These are phyloP conservation scores for Neospermospora avenae DNA, from an alignment of 2,329 filamentous ascomycete species.

Conservation along the genomic window DNA sequence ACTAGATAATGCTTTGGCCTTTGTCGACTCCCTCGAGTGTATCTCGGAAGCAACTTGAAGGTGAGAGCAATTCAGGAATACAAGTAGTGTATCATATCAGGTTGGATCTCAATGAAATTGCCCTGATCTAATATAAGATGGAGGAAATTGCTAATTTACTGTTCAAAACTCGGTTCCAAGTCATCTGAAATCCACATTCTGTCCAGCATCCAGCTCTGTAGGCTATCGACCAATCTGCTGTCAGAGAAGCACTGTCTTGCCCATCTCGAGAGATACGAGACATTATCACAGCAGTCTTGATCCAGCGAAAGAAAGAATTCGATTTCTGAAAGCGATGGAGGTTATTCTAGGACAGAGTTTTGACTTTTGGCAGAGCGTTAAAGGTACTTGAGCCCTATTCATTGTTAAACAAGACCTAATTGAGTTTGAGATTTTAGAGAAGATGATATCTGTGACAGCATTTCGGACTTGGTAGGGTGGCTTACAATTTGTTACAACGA, in stretches of 20 bases:
- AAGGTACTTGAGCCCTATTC: not conserved
- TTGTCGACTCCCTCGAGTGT: not conserved
- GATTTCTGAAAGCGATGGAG: not conserved
- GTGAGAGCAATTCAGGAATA: not conserved
- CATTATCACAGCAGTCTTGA: not conserved
- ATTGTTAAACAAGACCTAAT: not conserved
- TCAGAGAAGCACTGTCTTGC: slow-evolving; percentile 2
- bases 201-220: not conserved
- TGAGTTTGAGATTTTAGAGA: too few species aligned
- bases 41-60: not conserved
- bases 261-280: not conserved
- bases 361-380: not conserved
- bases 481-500: not conserved
- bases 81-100: slow-evolving; percentile 1
- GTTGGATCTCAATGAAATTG: not conserved
- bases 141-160: not conserved
- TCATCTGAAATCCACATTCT: not conserved
- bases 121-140: slow-evolving; percentile 1
- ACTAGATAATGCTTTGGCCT: not conserved
- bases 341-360: not conserved
- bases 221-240: not conserved
- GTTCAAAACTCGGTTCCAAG: not conserved
- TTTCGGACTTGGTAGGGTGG: not conserved
- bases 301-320: not conserved
- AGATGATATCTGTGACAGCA: too few species aligned